phyloP scores from a whole-genome alignment of 768 basidiomycete species.

The Hemileccinum rubropunctum region DNA sequence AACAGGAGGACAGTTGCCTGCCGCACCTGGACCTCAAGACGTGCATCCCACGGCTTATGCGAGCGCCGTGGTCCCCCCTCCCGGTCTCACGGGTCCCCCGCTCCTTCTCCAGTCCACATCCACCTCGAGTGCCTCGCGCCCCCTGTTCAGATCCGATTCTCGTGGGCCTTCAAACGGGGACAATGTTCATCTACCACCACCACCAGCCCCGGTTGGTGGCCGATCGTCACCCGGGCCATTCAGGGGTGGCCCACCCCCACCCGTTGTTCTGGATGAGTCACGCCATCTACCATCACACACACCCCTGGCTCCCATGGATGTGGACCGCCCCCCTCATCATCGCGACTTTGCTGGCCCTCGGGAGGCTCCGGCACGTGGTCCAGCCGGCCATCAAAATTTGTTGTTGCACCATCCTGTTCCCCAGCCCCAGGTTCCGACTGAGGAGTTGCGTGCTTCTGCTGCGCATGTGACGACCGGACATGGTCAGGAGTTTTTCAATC shows the following conservation, averaged over 20 bases:
- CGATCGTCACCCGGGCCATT: conserved; percentile 72
- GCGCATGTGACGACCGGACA: conserved; percentile 43
- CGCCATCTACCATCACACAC: conserved; percentile 68
- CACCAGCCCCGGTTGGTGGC: conserved; percentile 45
- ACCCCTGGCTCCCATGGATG: conserved; percentile 75
- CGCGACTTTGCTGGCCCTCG: conserved; percentile 56
- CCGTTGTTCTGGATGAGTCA: conserved; percentile 73
- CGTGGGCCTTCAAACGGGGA: conserved; percentile 47
- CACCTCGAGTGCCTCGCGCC: conserved; percentile 28
- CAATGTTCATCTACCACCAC: conserved; percentile 53
- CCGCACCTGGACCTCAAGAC: conserved; percentile 91
- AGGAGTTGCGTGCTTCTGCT: conserved; percentile 45
- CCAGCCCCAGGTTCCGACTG: conserved; percentile 52
- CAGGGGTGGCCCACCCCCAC: conserved; percentile 80
- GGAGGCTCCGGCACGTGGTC: conserved; percentile 47
- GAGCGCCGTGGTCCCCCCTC: conserved; percentile 68
- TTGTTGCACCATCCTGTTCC: conserved; percentile 69
- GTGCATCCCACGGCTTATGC: conserved; percentile 96
- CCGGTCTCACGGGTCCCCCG: conserved; percentile 65
- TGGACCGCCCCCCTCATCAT: conserved; percentile 54
- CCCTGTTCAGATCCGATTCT: conserved; percentile 65
- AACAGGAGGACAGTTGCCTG: conserved; percentile 71
- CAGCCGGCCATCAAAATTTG: conserved; percentile 51
- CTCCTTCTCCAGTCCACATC: conserved; percentile 52
- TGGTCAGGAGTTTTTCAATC: conserved; percentile 53